Conservation (phyloP, 2,329 filamentous ascomycete genomes). For the Pezicula neosporulosa region DNA sequence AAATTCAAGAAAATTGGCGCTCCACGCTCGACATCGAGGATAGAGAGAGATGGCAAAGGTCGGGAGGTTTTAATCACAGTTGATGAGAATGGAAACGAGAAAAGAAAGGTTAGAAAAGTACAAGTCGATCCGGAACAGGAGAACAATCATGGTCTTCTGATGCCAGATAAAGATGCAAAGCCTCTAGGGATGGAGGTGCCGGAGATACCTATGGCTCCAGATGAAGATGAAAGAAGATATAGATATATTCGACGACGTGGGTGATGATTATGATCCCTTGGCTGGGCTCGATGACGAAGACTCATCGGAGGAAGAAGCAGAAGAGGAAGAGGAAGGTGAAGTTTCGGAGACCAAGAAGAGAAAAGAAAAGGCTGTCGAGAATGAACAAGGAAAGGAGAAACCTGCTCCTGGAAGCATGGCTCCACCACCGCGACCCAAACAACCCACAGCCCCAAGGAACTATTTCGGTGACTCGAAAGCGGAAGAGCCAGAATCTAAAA, state of each 20-base stretch:
- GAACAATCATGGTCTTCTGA: slow-evolving; percentile 39
- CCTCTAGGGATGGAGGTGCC: slow-evolving; percentile 66
- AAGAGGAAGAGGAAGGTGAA: slow-evolving; percentile 36
- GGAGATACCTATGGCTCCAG: slow-evolving; percentile 43
- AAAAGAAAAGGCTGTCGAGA: background rate
- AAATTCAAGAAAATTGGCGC: slow-evolving; percentile 64
- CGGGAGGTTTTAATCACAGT: slow-evolving; percentile 62
- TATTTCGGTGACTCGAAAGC: slow-evolving; percentile 61
- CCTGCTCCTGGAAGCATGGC: slow-evolving; percentile 33
- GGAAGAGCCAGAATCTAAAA: slow-evolving; percentile 28
- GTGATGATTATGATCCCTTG: slow-evolving; percentile 65
- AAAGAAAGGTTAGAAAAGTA: slow-evolving; percentile 58
- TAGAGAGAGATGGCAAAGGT: slow-evolving; percentile 58
- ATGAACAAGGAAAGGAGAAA: slow-evolving; percentile 10
- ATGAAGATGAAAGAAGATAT: slow-evolving; percentile 54
- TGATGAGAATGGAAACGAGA: slow-evolving; percentile 64
- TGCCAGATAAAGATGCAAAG: slow-evolving; percentile 52
- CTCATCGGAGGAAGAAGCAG: slow-evolving; percentile 37
- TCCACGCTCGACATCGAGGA: slow-evolving; percentile 50
- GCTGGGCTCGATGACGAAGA: slow-evolving; percentile 49
- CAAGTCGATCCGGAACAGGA: slow-evolving; percentile 35
- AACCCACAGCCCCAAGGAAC: slow-evolving; percentile 42
- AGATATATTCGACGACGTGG: slow-evolving; percentile 64
- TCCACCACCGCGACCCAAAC: slow-evolving; percentile 39
- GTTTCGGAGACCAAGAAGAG: slow-evolving; percentile 29